Percentiles rank a stretch among this genome's conserved stretches.
Conservation (phyloP, 2,329 filamentous ascomycete genomes). For the Curvularia lunata region DNA sequence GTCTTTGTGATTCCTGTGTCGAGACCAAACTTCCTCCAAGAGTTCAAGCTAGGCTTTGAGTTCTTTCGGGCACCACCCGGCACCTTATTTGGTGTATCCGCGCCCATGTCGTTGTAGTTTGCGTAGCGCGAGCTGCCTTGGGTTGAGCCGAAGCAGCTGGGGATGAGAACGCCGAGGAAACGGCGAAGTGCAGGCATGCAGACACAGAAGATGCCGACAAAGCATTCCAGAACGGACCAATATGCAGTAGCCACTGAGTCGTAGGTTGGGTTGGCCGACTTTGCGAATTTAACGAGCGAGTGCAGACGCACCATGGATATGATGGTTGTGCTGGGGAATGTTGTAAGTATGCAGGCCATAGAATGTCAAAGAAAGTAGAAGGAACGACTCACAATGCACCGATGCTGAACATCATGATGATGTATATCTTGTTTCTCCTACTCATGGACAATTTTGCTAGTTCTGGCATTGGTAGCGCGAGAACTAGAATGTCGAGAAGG, state of each 20-base stretch:
- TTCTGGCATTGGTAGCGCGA: constrained; percentile 26
- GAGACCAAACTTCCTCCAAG: not conserved
- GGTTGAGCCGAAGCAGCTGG: constrained; percentile 26
- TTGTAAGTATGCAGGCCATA: constrained; percentile 2
- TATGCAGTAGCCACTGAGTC: constrained; percentile 32
- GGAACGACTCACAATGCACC: constrained; percentile 44
- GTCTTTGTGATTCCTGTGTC: not conserved
- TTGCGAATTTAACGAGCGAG: constrained; percentile 51
- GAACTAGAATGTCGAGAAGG: constrained; percentile 23
- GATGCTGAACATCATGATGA: constrained; percentile 43
- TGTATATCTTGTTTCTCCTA: constrained; percentile 35
- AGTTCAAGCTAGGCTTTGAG: not conserved
- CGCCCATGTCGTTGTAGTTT: not conserved
- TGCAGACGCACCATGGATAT: constrained; percentile 51
- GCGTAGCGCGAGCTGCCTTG: constrained; percentile 4
- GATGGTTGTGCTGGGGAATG: constrained; percentile 34
- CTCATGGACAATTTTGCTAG: constrained; percentile 28
- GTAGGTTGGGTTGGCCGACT: constrained; percentile 48
- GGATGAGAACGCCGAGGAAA: constrained; percentile 40
- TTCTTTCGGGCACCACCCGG: not conserved
- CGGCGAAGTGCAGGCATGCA: constrained; percentile 27
- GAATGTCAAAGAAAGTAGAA: no score
- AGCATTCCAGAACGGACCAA: constrained; percentile 26
- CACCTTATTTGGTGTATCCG: not conserved
- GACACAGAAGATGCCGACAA: constrained; percentile 25